phyloP scores from a whole-genome alignment of 768 basidiomycete species.

The Tulasnella calospora region DNA sequence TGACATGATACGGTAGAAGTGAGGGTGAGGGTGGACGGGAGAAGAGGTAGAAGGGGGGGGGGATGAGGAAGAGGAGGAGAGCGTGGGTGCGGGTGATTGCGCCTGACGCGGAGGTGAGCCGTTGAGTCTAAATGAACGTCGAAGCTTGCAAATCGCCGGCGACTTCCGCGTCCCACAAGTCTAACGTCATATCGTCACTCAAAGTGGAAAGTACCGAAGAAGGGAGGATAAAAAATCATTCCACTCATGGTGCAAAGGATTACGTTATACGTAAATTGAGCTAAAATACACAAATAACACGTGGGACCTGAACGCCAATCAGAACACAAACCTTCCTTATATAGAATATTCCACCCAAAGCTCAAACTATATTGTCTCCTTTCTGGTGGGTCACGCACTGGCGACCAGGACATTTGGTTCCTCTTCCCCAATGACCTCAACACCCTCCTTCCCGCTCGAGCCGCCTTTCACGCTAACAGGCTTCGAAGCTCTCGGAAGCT shows the following conservation, averaged over 20 bases:
- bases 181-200: not conserved
- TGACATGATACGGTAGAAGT: not conserved
- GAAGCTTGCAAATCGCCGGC: not conserved
- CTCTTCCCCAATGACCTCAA: slow-evolving; percentile 8
- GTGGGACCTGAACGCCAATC: not conserved
- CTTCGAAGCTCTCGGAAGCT: slow-evolving; percentile 11
- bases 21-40: not conserved
- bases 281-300: slow-evolving; percentile 4
- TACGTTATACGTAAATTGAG: not conserved
- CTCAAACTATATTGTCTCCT: not conserved
- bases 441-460: slow-evolving; percentile 2
- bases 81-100: not conserved
- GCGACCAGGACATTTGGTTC: not conserved
- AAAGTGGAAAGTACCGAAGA: not conserved
- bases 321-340: not conserved
- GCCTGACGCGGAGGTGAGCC: not conserved
- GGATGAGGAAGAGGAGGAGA: not conserved
- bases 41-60: not conserved
- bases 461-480: slow-evolving; percentile 1
- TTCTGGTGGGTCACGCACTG: not conserved
- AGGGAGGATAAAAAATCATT: not conserved
- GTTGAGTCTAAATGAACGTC: not conserved
- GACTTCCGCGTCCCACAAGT: not conserved
- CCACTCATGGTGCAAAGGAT: not conserved
- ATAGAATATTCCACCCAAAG: not conserved